Percentiles rank a stretch among this genome's conserved stretches.
Evolutionary conservation across 371 early-diverging fungal species (phyloP).

Genomic region (Mortierella sp.): DNA sequence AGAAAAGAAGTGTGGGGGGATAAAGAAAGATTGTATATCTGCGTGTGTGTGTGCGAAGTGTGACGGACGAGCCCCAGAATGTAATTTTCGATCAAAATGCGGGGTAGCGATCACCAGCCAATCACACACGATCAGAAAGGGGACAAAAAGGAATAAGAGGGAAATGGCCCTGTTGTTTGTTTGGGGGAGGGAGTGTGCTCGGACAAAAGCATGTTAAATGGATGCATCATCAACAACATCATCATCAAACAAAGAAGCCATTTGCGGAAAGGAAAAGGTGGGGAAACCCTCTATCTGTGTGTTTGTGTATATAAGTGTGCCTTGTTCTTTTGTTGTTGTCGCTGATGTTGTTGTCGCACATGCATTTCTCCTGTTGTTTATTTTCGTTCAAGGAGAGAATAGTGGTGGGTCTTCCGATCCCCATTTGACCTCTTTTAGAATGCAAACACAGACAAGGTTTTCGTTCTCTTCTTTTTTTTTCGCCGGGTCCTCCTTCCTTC

Average conservation of each 20-base stretch:
- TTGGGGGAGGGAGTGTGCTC: background rate
- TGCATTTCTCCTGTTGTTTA: background rate
- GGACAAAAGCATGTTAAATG: background rate
- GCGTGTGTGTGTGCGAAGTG: background rate
- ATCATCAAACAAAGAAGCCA: background rate
- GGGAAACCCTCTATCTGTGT: background rate
- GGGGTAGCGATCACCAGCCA: slow-evolving; percentile 9
- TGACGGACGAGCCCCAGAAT: slow-evolving; percentile 3
- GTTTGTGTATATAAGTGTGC: background rate
- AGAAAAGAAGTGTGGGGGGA: background rate
- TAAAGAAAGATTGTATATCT: background rate
- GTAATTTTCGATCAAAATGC: background rate
- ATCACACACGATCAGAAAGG: background rate
- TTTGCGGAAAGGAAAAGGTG: background rate
- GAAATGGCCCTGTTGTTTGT: no score
- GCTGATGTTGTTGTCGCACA: background rate
- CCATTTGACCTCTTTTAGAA: slow-evolving; percentile 13
- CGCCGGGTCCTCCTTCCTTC: background rate
- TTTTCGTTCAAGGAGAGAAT: background rate
- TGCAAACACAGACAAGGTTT: slow-evolving; percentile 4
- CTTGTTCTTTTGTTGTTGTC: background rate
- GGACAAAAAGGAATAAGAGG: no score
- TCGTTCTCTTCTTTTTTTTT: background rate
- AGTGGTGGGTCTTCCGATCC: background rate
- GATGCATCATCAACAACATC: background rate